A percentile compares a stretch with the other conserved stretches of the same genome.
phyloP scores from a whole-genome alignment of 164 flowering plant species.

The Kalanchoe fedtschenkoi region DNA sequence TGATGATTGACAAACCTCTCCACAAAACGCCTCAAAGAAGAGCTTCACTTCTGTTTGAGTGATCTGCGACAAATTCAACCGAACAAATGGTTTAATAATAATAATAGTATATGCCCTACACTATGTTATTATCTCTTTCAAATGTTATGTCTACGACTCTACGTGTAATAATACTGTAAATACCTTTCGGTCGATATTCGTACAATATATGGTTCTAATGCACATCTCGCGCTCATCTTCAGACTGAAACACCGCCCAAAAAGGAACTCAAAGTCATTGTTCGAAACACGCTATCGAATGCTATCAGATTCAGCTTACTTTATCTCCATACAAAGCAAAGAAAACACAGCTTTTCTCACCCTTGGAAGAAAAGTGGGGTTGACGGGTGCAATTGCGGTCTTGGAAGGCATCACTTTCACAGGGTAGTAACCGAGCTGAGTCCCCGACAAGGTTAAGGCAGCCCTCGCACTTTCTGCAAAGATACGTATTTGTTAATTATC shows the following conservation, averaged over 20 bases:
- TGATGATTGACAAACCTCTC: conserved; percentile 51
- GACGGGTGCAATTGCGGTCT: conserved; percentile 86
- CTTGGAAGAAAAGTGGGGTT: conserved; percentile 71
- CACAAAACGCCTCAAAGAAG: conserved; percentile 82
- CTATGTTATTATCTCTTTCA: neutral
- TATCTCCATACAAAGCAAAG: neutral
- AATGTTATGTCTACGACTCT: neutral
- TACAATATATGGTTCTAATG: conserved; percentile 66
- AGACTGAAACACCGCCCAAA: conserved; percentile 24
- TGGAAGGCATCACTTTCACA: conserved; percentile 67
- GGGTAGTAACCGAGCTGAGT: conserved; percentile 81
- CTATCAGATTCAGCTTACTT: neutral
- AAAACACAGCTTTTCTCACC: conserved; percentile 23
- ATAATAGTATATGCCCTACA: neutral
- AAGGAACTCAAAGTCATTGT: neutral
- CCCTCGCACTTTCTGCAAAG: conserved; percentile 58
- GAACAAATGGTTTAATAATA: neutral
- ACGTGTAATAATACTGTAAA: neutral
- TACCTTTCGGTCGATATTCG: conserved; percentile 84
- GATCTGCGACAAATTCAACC: conserved; percentile 31
- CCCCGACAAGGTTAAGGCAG: conserved; percentile 57
- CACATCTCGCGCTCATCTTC: conserved; percentile 87
- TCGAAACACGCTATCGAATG: too few relatives aligned
- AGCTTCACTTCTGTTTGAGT: conserved; percentile 78
- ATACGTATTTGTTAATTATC: neutral